These are phyloP conservation scores for Pulveroboletus ravenelii DNA, from an alignment of 768 basidiomycete species.

Conservation along the genomic window DNA sequence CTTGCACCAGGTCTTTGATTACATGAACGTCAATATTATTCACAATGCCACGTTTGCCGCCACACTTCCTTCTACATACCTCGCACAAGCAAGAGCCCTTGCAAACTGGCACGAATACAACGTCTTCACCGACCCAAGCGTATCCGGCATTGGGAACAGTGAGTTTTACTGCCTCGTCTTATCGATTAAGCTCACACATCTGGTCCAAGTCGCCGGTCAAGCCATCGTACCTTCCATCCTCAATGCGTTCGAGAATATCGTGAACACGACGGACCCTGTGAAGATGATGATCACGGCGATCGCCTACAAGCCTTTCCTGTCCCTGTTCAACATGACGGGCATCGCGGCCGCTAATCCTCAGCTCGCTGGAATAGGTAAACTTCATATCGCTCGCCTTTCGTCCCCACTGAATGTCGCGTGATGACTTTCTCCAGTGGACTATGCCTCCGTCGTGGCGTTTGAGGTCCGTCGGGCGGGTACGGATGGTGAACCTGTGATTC, in stretches of 20 bases:
- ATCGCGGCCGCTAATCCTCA: slow-evolving; percentile 45
- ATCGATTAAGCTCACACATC: not conserved
- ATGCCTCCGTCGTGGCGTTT: slow-evolving; percentile 52
- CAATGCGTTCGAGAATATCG: slow-evolving; percentile 47
- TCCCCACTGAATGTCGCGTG: not conserved
- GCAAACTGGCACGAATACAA: slow-evolving; percentile 73
- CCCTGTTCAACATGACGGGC: slow-evolving; percentile 73
- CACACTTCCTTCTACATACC: slow-evolving; percentile 42
- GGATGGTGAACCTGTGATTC: slow-evolving; percentile 46
- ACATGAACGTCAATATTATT: slow-evolving; percentile 66
- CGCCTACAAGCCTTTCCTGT: slow-evolving; percentile 75
- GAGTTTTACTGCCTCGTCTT: slow-evolving; percentile 7
- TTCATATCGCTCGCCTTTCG: not conserved
- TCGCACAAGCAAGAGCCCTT: slow-evolving; percentile 53
- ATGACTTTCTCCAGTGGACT: slow-evolving; percentile 44
- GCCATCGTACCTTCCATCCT: slow-evolving; percentile 61
- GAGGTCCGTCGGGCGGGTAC: slow-evolving; percentile 51
- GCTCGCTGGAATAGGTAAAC: slow-evolving; percentile 55
- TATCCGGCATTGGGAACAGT: slow-evolving; percentile 66
- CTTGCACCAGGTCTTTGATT: slow-evolving; percentile 54
- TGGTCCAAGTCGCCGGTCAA: slow-evolving; percentile 54
- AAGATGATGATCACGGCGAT: slow-evolving; percentile 57
- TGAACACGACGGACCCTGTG: slow-evolving; percentile 44
- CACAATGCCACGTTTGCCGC: slow-evolving; percentile 55
- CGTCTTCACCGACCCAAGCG: slow-evolving; percentile 52